These are phyloP conservation scores for Penicillium diatomitis DNA, from an alignment of 495 filamentous ascomycete species.

Conservation along the genomic window DNA sequence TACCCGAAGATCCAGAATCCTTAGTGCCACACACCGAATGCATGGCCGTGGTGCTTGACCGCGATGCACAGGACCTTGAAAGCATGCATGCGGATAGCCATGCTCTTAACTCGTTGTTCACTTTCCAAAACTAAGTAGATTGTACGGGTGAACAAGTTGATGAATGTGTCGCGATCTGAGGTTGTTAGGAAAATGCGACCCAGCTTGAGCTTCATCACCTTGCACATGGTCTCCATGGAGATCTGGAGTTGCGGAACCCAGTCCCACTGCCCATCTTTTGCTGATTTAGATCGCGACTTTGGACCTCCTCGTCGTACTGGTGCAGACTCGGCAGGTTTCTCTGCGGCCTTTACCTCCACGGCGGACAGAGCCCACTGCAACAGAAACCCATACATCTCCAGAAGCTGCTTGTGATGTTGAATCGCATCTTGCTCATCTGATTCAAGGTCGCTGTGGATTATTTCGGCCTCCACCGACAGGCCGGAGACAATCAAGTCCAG, in stretches of 20 bases:
- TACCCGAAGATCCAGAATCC: background rate
- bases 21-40: slow-evolving; percentile 59
- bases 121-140: slow-evolving; percentile 91
- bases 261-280: slow-evolving; percentile 78
- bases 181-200: slow-evolving; percentile 90
- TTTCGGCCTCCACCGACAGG: slow-evolving; percentile 84
- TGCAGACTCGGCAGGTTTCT: slow-evolving; percentile 65
- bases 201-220: slow-evolving; percentile 87
- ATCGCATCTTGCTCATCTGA: slow-evolving; percentile 82
- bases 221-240: slow-evolving; percentile 89
- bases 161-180: slow-evolving; percentile 92
- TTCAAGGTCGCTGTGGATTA: slow-evolving; percentile 77
- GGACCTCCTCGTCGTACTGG: slow-evolving; percentile 61
- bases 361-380: slow-evolving; percentile 91
- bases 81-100: slow-evolving; percentile 84
- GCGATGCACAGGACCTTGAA: slow-evolving; percentile 97
- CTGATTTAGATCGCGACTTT: slow-evolving; percentile 67
- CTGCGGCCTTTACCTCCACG: slow-evolving; percentile 85
- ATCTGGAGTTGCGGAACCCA: slow-evolving; percentile 77
- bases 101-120: slow-evolving; percentile 87
- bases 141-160: slow-evolving; percentile 85
- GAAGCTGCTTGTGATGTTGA: slow-evolving; percentile 74
- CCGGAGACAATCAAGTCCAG: slow-evolving; percentile 90
- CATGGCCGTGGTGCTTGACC: slow-evolving; percentile 96
- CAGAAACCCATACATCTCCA: slow-evolving; percentile 92